A percentile compares a stretch with the other conserved stretches of the same genome.
Evolutionary conservation across 148 eudicot genomes (phyloP).

Genomic region (Fallopia convolvulus): DNA sequence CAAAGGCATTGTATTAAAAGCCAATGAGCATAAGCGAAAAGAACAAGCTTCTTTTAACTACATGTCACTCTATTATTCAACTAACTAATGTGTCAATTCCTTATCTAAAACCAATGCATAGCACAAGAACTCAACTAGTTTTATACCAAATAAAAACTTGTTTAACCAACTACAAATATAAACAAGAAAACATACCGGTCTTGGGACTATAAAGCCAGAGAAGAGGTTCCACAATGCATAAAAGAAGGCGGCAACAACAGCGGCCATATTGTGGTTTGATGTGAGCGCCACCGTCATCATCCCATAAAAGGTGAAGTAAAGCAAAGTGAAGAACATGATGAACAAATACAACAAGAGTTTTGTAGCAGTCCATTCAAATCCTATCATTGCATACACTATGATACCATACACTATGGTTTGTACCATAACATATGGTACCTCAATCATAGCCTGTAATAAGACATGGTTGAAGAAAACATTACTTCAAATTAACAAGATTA

Average conservation of each 20-base stretch:
- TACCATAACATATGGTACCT: constrained; percentile 52
- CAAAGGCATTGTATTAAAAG: too few species aligned
- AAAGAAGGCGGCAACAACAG: constrained; percentile 43
- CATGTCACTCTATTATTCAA: too few species aligned
- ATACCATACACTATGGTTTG: constrained; percentile 42
- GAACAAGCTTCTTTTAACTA: too few species aligned
- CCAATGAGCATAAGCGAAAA: not conserved
- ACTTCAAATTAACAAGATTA: not conserved
- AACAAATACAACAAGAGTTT: constrained; percentile 66
- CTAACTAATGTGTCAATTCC: too few species aligned
- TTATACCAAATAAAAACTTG: too few species aligned
- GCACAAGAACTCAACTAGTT: too few species aligned
- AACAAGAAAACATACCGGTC: constrained; percentile 35
- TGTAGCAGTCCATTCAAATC: constrained; percentile 63
- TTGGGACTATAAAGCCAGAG: constrained; percentile 60
- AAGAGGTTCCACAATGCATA: constrained; percentile 51
- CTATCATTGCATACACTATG: constrained; percentile 66
- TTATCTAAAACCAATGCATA: too few species aligned
- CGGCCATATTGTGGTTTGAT: constrained; percentile 53
- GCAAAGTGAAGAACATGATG: constrained; percentile 54
- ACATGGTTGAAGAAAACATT: not conserved
- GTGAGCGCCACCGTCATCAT: constrained; percentile 69
- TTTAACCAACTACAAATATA: not conserved
- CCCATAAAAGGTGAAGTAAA: constrained; percentile 61
- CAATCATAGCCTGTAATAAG: constrained; percentile 43